Evolutionary conservation across 1,284 basidiomycete species (phyloP), one percentile per base, ranked within the genome.

Genomic region (Laetiporus sulphureus): DNA sequence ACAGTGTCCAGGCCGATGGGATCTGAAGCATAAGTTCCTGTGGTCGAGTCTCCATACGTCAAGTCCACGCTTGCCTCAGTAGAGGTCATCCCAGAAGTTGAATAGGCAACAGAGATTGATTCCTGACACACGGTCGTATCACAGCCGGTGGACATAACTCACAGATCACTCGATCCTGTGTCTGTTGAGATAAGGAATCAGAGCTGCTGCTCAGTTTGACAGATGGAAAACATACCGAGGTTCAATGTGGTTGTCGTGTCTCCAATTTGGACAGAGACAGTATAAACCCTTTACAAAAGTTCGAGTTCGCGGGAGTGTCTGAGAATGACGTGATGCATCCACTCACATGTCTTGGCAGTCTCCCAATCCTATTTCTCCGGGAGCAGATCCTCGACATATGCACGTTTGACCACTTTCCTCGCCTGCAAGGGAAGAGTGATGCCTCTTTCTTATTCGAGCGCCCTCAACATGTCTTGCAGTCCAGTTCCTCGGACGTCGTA

Each of bases 11-110:
- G 49, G 3, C 59, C 61, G 16, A 67, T 55, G 11, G 64, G 63
- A 0, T 66, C 66, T 10, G 47, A 45, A 29, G 66, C 66, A 32
- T 53, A 54, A 0, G 66, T 67, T 3, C 65, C 64, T 2, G 64
- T 62, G 6, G 47, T 53, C 11, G 66, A 67, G 38, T 68, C 66
- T 24, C 66, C 66, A 33, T 59, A 65, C 30, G 47, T 44, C 31
- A 65, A 46, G 31, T 45, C 33, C 12, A 67, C 64, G 24, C 44
- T 46, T 8, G 55, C 51, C 3, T 62, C 63, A n/a, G 56, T 54
- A 13, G 47, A 27, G 15, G 52, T 51, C 41, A 62, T 55, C 15
- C 53, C 46, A 4, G 59, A 44, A 3, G 55, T 41, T 3, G 45
- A 40, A 40, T 62, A 63, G 3, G 56, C 53, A 18, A 49, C 32